phyloP scores from a whole-genome alignment of 2,329 filamentous ascomycete genomes.

The Penicillium aurantiogriseum region DNA sequence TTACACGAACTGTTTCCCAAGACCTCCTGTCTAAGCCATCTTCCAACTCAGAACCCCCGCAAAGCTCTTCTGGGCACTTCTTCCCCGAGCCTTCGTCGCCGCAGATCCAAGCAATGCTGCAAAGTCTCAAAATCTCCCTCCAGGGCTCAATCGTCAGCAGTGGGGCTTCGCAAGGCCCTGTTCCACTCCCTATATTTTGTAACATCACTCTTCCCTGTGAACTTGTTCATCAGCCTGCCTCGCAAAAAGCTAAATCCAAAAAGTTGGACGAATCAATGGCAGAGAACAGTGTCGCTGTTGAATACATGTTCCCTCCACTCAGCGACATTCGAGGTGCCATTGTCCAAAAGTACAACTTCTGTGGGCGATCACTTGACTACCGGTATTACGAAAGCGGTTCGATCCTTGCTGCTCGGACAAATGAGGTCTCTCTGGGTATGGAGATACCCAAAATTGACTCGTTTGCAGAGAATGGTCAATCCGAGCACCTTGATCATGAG shows the following conservation, averaged over 20 bases:
- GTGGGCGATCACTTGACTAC: slow-evolving; percentile 33
- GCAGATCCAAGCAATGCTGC: slow-evolving; percentile 15
- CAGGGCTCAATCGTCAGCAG: slow-evolving; percentile 20
- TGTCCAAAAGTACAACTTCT: slow-evolving; percentile 34
- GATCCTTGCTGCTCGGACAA: slow-evolving; percentile 29
- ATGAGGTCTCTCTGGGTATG: slow-evolving; percentile 35
- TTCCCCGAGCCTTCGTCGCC: slow-evolving; percentile 6
- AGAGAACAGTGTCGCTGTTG: slow-evolving; percentile 22
- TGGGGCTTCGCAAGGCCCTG: slow-evolving; percentile 5
- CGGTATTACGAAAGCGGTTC: slow-evolving; percentile 35
- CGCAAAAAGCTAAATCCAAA: background rate
- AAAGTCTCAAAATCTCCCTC: slow-evolving; percentile 25
- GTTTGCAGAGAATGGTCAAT: slow-evolving; percentile 1
- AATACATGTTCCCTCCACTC: slow-evolving; percentile 39
- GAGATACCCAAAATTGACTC: slow-evolving; percentile 15
- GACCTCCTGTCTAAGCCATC: slow-evolving; percentile 24
- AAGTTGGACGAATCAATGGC: background rate
- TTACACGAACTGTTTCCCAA: slow-evolving; percentile 34
- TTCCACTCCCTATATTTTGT: slow-evolving; percentile 33
- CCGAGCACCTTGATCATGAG: slow-evolving; percentile 18
- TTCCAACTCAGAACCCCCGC: slow-evolving; percentile 23
- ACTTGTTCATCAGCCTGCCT: slow-evolving; percentile 12
- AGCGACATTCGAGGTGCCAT: slow-evolving; percentile 29
- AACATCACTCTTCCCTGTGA: slow-evolving; percentile 31
- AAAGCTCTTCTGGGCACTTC: slow-evolving; percentile 32